These are phyloP conservation scores for Entamoeba dispar DNA, from an alignment of 208 protist genomes.

Conservation along the genomic window DNA sequence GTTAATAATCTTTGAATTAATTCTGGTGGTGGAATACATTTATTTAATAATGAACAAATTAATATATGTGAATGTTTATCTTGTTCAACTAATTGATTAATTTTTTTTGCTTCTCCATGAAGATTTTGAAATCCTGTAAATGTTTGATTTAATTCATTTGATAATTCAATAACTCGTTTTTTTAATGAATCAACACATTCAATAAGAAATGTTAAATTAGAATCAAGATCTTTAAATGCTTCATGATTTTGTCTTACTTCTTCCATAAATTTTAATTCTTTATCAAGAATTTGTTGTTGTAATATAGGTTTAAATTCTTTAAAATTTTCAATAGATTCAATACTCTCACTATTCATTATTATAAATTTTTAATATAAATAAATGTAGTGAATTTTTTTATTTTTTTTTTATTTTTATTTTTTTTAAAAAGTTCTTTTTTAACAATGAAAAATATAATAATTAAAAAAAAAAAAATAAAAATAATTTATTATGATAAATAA, in stretches of 20 bases:
- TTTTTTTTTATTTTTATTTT: too few species aligned
- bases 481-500: too few species aligned
- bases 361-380: too few species aligned
- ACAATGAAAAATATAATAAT: too few species aligned
- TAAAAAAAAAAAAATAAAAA: too few species aligned
- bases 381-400: too few species aligned
- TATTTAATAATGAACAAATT: not conserved
- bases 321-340: not conserved
- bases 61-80: not conserved
- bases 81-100: not conserved
- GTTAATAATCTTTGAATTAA: not conserved
- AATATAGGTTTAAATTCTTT: not conserved
- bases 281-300: not conserved
- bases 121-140: not conserved
- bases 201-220: not conserved
- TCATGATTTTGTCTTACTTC: not conserved
- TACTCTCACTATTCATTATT: not conserved
- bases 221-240: not conserved
- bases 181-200: not conserved
- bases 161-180: not conserved
- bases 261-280: not conserved
- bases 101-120: not conserved
- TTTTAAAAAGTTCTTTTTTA: too few species aligned
- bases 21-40: not conserved
- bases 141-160: not conserved